Evolutionary conservation across 2,329 filamentous ascomycete species (phyloP).

Genomic region (Beauveria brongniartii): DNA sequence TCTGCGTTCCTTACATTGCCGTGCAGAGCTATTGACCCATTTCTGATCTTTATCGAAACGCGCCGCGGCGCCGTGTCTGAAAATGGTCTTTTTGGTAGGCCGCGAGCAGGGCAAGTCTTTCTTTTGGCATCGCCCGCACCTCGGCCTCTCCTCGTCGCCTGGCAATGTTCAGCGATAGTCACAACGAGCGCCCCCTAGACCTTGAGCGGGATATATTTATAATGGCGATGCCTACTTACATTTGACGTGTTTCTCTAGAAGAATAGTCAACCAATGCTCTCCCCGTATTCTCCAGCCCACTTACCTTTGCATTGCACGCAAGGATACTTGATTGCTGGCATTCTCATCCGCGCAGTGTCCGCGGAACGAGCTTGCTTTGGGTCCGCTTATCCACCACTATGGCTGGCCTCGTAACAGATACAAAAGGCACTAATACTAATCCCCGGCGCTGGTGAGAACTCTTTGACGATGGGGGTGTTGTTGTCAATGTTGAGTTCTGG

Average conservation of each 20-base stretch:
- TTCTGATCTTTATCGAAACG: conserved; percentile 27
- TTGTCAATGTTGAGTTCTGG: conserved; percentile 1
- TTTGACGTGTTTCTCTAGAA: conserved; percentile 19
- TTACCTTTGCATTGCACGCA: conserved; percentile 19
- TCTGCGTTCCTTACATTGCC: conserved; percentile 23
- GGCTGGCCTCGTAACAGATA: not conserved
- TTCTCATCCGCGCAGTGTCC: not conserved
- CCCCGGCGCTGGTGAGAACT: not conserved
- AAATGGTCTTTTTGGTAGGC: conserved; percentile 28
- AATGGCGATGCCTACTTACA: conserved; percentile 12
- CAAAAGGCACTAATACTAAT: not conserved
- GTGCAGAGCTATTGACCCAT: conserved; percentile 28
- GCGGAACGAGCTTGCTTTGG: not conserved
- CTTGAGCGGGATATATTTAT: not conserved
- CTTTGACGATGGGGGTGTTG: not conserved
- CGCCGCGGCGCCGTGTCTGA: conserved; percentile 26
- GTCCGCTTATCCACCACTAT: not conserved
- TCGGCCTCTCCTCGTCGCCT: conserved; percentile 32
- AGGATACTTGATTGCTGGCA: conserved; percentile 18
- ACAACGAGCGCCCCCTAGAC: not conserved
- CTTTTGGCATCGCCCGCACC: conserved; percentile 25
- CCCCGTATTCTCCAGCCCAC: not conserved
- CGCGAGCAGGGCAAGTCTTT: conserved; percentile 27
- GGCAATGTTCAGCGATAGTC: not conserved
- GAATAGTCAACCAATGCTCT: conserved; percentile 3